Evolutionary conservation across 2,329 filamentous ascomycete species (phyloP).

Genomic region (Stromatinia cepivora): DNA sequence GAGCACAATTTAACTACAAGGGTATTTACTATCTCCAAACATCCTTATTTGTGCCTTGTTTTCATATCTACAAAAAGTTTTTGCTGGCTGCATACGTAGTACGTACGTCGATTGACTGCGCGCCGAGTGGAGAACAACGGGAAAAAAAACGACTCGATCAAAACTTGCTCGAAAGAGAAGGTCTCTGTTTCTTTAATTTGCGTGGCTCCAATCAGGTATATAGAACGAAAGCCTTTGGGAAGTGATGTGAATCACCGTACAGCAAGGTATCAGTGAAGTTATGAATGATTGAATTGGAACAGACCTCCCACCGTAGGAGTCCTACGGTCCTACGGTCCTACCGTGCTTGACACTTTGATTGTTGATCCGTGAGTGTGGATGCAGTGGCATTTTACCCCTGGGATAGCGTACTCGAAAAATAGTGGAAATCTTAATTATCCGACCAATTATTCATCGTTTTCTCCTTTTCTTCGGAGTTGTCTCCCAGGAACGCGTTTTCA

Average conservation of each 20-base stretch:
- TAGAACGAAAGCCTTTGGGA: neutral
- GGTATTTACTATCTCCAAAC: too few relatives aligned
- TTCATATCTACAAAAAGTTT: too few relatives aligned
- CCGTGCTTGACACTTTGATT: conserved; percentile 20
- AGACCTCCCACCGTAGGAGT: too few relatives aligned
- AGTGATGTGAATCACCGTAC: neutral
- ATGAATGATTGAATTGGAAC: neutral
- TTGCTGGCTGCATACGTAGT: neutral
- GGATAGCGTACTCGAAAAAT: conserved; percentile 17
- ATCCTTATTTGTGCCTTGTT: too few relatives aligned
- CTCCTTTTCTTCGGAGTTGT: conserved; percentile 12
- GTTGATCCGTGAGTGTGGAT: conserved; percentile 22
- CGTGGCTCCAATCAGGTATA: conserved; percentile 8
- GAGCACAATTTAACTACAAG: too few relatives aligned
- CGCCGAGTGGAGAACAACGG: neutral
- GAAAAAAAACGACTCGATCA: neutral
- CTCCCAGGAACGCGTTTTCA: conserved; percentile 34
- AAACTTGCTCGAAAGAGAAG: neutral
- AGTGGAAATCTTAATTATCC: conserved; percentile 8
- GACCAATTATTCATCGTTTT: conserved; percentile 26
- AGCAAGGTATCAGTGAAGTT: neutral
- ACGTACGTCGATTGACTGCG: neutral
- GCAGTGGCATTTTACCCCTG: conserved; percentile 24
- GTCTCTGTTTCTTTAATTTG: neutral
- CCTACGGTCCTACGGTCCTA: too few relatives aligned